These are phyloP conservation scores for Aegilops bicornis DNA, from an alignment of 176 grass and related monocot genomes.

Conservation along the genomic window DNA sequence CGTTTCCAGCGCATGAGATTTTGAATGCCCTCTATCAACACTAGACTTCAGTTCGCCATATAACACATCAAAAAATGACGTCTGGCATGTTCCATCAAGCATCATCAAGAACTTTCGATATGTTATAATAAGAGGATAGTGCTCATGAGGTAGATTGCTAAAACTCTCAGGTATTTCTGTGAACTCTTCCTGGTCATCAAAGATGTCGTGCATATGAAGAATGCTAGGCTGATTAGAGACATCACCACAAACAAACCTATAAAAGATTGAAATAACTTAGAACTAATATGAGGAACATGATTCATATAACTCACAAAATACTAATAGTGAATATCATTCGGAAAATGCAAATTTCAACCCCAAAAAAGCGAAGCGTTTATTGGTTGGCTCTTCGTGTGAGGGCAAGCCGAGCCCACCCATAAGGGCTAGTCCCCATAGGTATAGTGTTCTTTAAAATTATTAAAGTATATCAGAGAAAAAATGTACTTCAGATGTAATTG, in stretches of 20 bases:
- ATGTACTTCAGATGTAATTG: background rate
- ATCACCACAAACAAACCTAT: conserved; percentile 53
- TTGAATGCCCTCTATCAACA: conserved; percentile 41
- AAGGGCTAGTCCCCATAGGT: background rate
- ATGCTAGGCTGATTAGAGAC: conserved; percentile 22
- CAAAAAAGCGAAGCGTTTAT: too few species aligned
- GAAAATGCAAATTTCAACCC: background rate
- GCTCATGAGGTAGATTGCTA: conserved; percentile 14
- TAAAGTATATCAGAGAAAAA: background rate
- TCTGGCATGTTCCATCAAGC: conserved; percentile 70
- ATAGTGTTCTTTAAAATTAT: background rate
- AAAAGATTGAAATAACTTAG: conserved; percentile 4
- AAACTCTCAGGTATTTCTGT: conserved; percentile 62
- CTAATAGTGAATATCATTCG: background rate
- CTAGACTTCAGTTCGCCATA: conserved; percentile 34
- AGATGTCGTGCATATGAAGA: conserved; percentile 57
- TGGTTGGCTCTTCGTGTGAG: background rate
- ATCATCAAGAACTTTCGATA: conserved; percentile 80
- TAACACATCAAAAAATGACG: conserved; percentile 71
- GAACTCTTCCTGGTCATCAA: conserved; percentile 57
- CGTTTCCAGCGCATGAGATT: conserved; percentile 48
- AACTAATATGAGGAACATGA: background rate
- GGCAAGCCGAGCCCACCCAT: background rate
- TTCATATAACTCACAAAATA: background rate
- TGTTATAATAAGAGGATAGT: conserved; percentile 75